Conservation (phyloP, 2,329 filamentous ascomycete species). For the Reticulascus tulasneorum region DNA sequence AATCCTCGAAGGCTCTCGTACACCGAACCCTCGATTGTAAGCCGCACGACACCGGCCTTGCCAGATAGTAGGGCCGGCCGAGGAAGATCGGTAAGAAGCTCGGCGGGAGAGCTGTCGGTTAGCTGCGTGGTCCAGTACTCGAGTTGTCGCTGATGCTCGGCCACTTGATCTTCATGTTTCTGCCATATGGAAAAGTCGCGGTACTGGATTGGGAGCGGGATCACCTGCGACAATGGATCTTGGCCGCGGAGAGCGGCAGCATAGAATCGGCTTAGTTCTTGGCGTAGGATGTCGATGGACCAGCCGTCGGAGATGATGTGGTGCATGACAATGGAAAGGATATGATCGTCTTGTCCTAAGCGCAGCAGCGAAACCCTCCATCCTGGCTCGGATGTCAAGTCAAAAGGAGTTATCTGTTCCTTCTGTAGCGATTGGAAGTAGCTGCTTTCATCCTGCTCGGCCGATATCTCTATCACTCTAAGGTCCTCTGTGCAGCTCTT, state of each 20-base stretch:
- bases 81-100: not conserved
- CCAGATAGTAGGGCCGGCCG: not conserved
- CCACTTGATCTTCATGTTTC: not conserved
- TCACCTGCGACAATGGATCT: not conserved
- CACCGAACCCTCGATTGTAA: not conserved
- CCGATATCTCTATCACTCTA: not conserved
- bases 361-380: constrained; percentile 1
- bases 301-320: constrained; percentile 3
- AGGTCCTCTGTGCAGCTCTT: not conserved
- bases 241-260: not conserved
- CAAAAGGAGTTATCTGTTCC: not conserved
- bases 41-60: not conserved
- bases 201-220: constrained; percentile 1
- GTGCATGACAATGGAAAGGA: constrained; percentile 3
- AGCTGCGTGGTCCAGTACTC: not conserved
- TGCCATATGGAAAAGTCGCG: constrained; percentile 1
- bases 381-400: not conserved
- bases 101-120: not conserved
- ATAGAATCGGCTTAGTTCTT: not conserved
- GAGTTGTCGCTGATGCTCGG: constrained; percentile 1
- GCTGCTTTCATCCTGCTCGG: no score
- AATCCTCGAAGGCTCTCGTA: not conserved
- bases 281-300: not conserved
- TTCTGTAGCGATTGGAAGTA: not conserved
- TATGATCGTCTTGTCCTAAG: not conserved